A percentile compares a stretch with the other conserved stretches of the same genome.
These are phyloP conservation scores for Amauroascus niger DNA, from an alignment of 2,329 filamentous ascomycete species.

Conservation along the genomic window DNA sequence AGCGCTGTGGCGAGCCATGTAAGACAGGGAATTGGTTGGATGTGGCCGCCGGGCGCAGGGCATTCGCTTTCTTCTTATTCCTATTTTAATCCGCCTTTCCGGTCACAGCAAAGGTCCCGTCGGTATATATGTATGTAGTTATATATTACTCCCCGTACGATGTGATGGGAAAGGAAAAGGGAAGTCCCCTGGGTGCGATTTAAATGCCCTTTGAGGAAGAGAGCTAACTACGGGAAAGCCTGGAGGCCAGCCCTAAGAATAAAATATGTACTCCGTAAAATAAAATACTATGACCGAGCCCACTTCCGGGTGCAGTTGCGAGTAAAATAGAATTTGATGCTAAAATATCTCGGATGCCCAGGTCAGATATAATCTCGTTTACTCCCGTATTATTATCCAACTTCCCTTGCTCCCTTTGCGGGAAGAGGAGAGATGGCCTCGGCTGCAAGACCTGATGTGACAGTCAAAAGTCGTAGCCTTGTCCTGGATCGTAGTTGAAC, in stretches of 20 bases:
- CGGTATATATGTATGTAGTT: too few relatives aligned
- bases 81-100: background rate
- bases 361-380: background rate
- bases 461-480: background rate
- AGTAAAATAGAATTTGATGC: slow-evolving; percentile 8
- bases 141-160: background rate
- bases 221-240: too few relatives aligned
- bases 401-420: slow-evolving; percentile 2
- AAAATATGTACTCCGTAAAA: too few relatives aligned
- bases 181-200: background rate
- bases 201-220: background rate
- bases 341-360: slow-evolving; percentile 2
- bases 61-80: background rate
- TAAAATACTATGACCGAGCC: background rate
- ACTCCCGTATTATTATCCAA: slow-evolving; percentile 4
- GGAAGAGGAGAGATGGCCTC: too few relatives aligned
- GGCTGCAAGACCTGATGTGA: background rate
- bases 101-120: too few relatives aligned
- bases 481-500: background rate
- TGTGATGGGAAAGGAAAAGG: background rate
- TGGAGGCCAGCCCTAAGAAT: slow-evolving; percentile 8
- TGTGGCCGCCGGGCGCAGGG: background rate
- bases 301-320: background rate
- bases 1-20: slow-evolving; percentile 8
- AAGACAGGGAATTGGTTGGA: slow-evolving; percentile 6